Evolutionary conservation across 2,329 filamentous ascomycete species (phyloP), one percentile per base, ranked within the genome.

Genomic region (Domatiomyces globalis): DNA sequence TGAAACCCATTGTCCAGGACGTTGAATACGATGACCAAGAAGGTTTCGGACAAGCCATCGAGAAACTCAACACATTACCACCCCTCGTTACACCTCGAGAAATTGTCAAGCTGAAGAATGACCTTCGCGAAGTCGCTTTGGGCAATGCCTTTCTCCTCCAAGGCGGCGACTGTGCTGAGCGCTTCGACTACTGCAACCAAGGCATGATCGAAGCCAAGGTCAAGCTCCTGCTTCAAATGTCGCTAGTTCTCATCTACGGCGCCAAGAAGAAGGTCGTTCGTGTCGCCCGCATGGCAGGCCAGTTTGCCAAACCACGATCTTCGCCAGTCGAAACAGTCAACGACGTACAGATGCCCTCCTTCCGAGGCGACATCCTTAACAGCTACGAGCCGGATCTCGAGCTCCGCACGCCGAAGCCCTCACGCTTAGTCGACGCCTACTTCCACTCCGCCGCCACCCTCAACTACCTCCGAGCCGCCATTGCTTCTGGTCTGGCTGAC

Each of bases 221-320:
- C 68, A 96, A 96, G 71, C 79, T 98, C 22, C 77, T 98, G 27
- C 73, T 98, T 54, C 92, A 98, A 71, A 96, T 98, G 90, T 94
- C 87, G 58, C 72, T 98, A 60, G 87, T 98, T 1, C 75, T 98
- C 54, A 89, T 96, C 66, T 95, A 89, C 84, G 92, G 71, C 39
- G 74, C 76, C 20, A 81, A 83, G 62, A 82, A 83, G 63, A 85
- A 86, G 5, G 88, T 98, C 3, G 87, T 98, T 46, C 81, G 92
- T 60, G 94, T 98, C 63, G 92, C 87, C 15, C 81, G 92, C 54
- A 95, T 96, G 81, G 92, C 92, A 10, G 92, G 92, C 2, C 92
- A 98, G 73, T 98, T 95, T 64, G 92, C 92, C 27, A 98, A 98
- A 71, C 92, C 90, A 2, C 76, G 92, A 51, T 95, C 87, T 3